A percentile compares a stretch with the other conserved stretches of the same genome.
phyloP scores from a whole-genome alignment of 352 stramenopile species.

The Globisporangium rhizosaccharum region DNA sequence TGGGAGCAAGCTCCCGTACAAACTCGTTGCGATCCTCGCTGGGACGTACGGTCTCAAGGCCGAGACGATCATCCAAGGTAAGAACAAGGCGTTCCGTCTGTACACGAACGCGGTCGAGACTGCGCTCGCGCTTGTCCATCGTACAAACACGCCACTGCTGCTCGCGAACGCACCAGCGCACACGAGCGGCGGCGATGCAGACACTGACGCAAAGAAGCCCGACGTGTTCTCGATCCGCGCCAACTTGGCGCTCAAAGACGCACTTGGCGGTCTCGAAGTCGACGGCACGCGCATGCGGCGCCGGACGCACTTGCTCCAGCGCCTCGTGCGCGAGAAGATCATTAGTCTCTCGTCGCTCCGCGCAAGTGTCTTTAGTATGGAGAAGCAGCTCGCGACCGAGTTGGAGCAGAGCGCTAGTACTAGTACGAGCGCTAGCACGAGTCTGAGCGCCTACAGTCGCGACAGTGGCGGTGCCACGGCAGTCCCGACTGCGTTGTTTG shows the following conservation, averaged over 20 bases:
- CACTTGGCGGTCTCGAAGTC: constrained; percentile 47
- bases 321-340: constrained; percentile 61
- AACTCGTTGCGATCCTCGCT: constrained; percentile 59
- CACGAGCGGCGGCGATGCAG: neutral
- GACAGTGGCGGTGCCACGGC: neutral
- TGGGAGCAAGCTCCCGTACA: constrained; percentile 75
- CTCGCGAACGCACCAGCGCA: constrained; percentile 7
- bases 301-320: constrained; percentile 54
- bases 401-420: neutral
- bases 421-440: neutral
- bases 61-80: constrained; percentile 71
- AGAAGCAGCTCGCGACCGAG: constrained; percentile 22
- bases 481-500: neutral
- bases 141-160: neutral
- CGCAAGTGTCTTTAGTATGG: constrained; percentile 75
- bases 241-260: constrained; percentile 53
- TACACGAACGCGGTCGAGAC: constrained; percentile 26
- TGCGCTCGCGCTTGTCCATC: neutral
- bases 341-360: constrained; percentile 73
- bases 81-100: constrained; percentile 77
- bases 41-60: constrained; percentile 68
- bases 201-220: neutral
- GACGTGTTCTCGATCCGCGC: constrained; percentile 37
- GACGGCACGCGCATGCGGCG: constrained; percentile 55
- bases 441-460: neutral